Evolutionary conservation across 495 filamentous ascomycete species (phyloP), one percentile per base, ranked within the genome.

Genomic region (Aspergillus indologenus): DNA sequence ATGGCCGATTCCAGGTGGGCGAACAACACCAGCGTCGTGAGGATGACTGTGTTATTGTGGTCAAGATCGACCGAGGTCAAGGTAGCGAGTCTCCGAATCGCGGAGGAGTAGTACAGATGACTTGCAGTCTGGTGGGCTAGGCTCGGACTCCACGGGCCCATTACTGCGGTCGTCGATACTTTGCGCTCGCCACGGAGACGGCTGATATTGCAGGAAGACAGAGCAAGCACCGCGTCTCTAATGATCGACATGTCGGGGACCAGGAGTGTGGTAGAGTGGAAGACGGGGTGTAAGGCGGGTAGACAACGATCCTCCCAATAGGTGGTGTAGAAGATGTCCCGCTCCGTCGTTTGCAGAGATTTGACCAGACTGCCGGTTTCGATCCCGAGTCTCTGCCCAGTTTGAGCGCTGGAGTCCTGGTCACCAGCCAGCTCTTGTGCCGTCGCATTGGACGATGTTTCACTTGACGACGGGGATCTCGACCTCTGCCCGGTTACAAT

Each of bases 1-100:
- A 66, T 72, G 1, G 65, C 62, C 5, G 62, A 59, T 52, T 70
- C 68, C 3, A 72, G 49, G 55, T 72, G 62, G n/a, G 55, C 65
- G 46, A 72, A 72, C 0, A 67, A 18, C 14, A 67, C 59, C 0
- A 68, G 57, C 3, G 63, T 58, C 1, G 53, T 58, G 15, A 70
- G 49, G 4, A 60, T 15, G 11, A 56, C n/a, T 21, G 45, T 60
- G 5, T 53, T 18, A 31, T 61, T 61, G 6, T 44, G 2, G 19
- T 47, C 53, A 42, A 31, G 53, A 8, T 68, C 61, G 1, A 22
- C 6, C 24, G 47, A 53, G 6, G 23, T 56, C 9, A 68, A 21
- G 2, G 61, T 21, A 2, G 54, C 50, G 31, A 68, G 61, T 50
- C 19, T 61, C 21, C 19, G 34, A 24, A 70, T 68, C 0, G 68